Base-by-base conservation (phyloP, 345 rosid species). In the Hypericum androsaemum region DNA sequence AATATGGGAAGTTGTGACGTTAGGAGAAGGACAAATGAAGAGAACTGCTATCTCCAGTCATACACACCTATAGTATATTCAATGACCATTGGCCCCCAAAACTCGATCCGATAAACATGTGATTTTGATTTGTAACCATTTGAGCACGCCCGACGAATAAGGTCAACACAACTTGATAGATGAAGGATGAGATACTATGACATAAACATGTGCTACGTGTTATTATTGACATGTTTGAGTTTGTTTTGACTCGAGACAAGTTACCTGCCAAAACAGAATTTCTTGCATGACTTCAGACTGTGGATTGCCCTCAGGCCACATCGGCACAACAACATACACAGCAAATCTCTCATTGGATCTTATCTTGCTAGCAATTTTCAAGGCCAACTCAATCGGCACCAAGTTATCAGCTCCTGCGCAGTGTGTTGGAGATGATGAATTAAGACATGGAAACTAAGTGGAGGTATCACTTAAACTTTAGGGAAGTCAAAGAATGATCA, bases 281-380 rank as follows among this genome's bases (percentile, higher is more conserved):
- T 92, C 98, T 77, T 88, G 99, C 77, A 83, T 63, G 28, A 88
- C 56, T 6, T 64, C 80, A 60, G 86, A 47, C 54, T 74, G 80
- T 16, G 99, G 97, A 61, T 88, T 95, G 52, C 99, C 99, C 72
- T 92, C 98, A 14, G 98, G 98, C 98, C 98, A 92, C 87, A 92
- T 52, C 3, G 98, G 98, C 52, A 92, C 66, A 53, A 88, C 62
- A n/a, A 92, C 58, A 72, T 92, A 92, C 36, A 88, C 94, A 0
- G 88, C 78, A 64, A 92, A 92, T 73, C 94, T 85, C 74, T 92
- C 88, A 12, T 70, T 74, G 12, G 97, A 94, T 72, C 81, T 77
- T 59, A 92, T 88, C 74, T 92, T 92, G 68, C 79, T 77, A 37
- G 72, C 89, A 75, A 92, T 75, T 82, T 92, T 92, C 66, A 92